phyloP scores from a whole-genome alignment of 306 rosid genomes.

The Cicer judaicum region DNA sequence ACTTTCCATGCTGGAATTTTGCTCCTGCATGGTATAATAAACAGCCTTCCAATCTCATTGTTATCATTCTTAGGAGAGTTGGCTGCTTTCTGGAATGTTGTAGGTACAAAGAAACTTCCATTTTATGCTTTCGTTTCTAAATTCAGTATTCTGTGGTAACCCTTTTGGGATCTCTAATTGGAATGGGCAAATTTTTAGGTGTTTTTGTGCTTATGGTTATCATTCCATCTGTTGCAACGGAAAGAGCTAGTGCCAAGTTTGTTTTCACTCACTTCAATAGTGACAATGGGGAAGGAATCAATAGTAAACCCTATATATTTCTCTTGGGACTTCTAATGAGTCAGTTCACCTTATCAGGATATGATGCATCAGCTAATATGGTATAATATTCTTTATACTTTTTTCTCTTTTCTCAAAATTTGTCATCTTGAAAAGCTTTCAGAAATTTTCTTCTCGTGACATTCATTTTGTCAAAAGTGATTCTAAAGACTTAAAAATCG shows the following conservation, averaged over 20 bases:
- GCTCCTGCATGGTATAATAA: conserved; percentile 74
- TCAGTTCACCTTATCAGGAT: conserved; percentile 89
- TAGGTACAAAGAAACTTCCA: conserved; percentile 59
- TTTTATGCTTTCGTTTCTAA: neutral
- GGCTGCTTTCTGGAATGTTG: conserved; percentile 85
- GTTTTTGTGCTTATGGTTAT: conserved; percentile 87
- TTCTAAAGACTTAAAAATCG: neutral
- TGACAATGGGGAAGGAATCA: conserved; percentile 81
- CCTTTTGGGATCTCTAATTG: conserved; percentile 39
- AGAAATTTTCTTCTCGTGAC: conserved; percentile 26
- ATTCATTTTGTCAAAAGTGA: conserved; percentile 3
- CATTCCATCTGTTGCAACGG: conserved; percentile 77
- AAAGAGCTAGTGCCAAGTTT: conserved; percentile 80
- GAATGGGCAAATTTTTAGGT: conserved; percentile 54
- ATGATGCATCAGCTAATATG: conserved; percentile 98
- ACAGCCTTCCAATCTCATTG: conserved; percentile 79
- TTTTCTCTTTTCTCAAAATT: conserved; percentile 23
- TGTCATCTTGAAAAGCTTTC: conserved; percentile 25
- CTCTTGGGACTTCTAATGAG: conserved; percentile 91
- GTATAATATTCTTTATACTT: conserved; percentile 51
- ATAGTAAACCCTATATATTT: conserved; percentile 74
- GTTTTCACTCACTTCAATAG: conserved; percentile 93
- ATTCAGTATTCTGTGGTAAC: conserved; percentile 20
- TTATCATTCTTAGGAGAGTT: conserved; percentile 89
- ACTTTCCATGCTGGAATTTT: conserved; percentile 76